Percentiles rank a stretch among this genome's conserved stretches.
phyloP scores from a whole-genome alignment of 1,284 basidiomycete species.

The Irpex sp. region DNA sequence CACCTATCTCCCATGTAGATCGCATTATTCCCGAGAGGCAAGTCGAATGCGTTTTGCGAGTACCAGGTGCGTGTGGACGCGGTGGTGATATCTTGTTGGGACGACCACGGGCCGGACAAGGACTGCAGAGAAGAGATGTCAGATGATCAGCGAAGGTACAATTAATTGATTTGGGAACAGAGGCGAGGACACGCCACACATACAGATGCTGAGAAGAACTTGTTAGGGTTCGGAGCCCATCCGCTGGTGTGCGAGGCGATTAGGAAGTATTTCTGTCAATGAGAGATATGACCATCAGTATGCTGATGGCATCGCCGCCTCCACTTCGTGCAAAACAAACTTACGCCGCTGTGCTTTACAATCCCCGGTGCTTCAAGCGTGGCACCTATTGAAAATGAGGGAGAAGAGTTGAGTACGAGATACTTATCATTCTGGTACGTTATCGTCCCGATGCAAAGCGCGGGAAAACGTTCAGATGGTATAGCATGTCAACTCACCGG shows the following conservation, averaged over 20 bases:
- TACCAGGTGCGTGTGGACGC: conserved; percentile 50
- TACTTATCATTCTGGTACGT: not conserved
- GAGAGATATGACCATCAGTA: not conserved
- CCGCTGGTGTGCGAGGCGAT: conserved; percentile 60
- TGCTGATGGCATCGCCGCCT: not conserved
- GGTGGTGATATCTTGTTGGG: conserved; percentile 55
- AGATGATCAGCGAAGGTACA: not conserved
- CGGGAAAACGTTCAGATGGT: not conserved
- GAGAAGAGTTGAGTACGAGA: not conserved
- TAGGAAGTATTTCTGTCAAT: conserved; percentile 49
- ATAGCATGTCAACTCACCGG: conserved; percentile 28
- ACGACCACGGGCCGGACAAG: conserved; percentile 53
- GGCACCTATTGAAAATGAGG: conserved; percentile 32
- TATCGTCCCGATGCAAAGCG: not conserved
- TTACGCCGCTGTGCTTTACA: conserved; percentile 51
- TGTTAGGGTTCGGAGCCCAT: conserved; percentile 63
- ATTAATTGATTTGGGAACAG: not conserved
- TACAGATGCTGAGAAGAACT: conserved; percentile 51
- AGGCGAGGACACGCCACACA: conserved; percentile 13
- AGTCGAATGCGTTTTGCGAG: conserved; percentile 59
- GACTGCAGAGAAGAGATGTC: conserved; percentile 32
- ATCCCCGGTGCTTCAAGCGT: conserved; percentile 63
- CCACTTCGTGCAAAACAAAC: conserved; percentile 10
- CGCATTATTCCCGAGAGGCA: conserved; percentile 45
- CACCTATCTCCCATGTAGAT: conserved; percentile 69